Evolutionary conservation across 1,139 yeast species (phyloP).

Genomic region (Suhomyces bokatorum): DNA sequence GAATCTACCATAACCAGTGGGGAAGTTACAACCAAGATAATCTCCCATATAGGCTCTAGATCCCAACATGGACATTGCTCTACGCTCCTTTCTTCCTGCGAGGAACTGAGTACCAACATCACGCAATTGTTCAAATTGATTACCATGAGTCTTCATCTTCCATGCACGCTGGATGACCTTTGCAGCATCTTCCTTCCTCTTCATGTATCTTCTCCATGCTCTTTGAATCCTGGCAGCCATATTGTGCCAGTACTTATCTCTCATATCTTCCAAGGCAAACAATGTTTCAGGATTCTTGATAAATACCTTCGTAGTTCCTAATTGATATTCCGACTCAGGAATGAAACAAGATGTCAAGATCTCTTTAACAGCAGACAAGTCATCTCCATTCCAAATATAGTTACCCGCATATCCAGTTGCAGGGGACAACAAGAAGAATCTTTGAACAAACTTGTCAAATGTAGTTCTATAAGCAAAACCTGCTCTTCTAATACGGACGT

Average conservation of each 20-base stretch:
- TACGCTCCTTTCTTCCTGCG: slow-evolving; percentile 81
- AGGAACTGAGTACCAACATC: slow-evolving; percentile 76
- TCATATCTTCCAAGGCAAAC: slow-evolving; percentile 92
- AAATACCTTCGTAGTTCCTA: slow-evolving; percentile 93
- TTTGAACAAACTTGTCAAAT: slow-evolving; percentile 94
- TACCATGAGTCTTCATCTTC: slow-evolving; percentile 79
- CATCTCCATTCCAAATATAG: slow-evolving; percentile 91
- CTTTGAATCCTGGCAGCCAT: slow-evolving; percentile 98
- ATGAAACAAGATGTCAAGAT: slow-evolving; percentile 80
- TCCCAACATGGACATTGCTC: slow-evolving; percentile 84
- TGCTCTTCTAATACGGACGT: slow-evolving; percentile 96
- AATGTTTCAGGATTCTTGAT: slow-evolving; percentile 96
- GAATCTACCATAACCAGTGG: slow-evolving; percentile 70
- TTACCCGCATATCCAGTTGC: slow-evolving; percentile 98
- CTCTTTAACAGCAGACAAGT: slow-evolving; percentile 74
- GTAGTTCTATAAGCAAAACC: slow-evolving; percentile 98
- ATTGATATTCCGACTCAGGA: slow-evolving; percentile 79
- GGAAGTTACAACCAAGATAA: slow-evolving; percentile 80
- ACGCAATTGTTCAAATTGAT: slow-evolving; percentile 77
- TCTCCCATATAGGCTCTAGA: slow-evolving; percentile 94
- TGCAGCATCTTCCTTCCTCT: slow-evolving; percentile 86
- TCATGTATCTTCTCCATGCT: slow-evolving; percentile 87
- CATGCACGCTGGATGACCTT: slow-evolving; percentile 80
- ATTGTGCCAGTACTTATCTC: slow-evolving; percentile 97
- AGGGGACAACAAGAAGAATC: slow-evolving; percentile 85